Evolutionary conservation across 2,329 filamentous ascomycete genomes (phyloP), one percentile per base, ranked within the genome.

Genomic region (Pseudocercospora cruenta): DNA sequence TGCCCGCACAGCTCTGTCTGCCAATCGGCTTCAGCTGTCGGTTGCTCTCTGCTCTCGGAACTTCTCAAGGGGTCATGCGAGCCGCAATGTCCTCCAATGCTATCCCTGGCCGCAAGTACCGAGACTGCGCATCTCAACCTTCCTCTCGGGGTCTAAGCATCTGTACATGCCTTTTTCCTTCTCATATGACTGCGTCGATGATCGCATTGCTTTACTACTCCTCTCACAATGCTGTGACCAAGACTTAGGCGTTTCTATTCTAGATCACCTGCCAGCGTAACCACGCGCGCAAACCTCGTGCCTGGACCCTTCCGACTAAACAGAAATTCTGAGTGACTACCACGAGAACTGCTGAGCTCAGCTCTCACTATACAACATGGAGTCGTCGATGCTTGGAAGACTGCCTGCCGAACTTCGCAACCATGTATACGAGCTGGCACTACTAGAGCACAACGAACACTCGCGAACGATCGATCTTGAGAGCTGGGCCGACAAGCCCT

Each of bases 401-500:
- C 51, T 55, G 10, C 16, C 22, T 22, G 51, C 22, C 7, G 51
- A 55, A 26, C 24, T 55, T 4, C 51, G 51, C 24, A 55, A 55
- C 16, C 1, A 28, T 3, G 16, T 55, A 10, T 55, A 55, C 7
- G 51, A 55, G 51, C 26, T 28, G 22, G 22, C 51, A 28, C 51
- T 55, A 19, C 22, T 55, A 9, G 51, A 55, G n/a, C 26, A 26
- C 24, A 12, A 55, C 24, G 51, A 55, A 28, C 3, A 55, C 22
- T 28, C 24, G 24, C 51, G 16, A n/a, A 55, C 51, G 16, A 55
- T 55, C 16, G 51, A 55, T 9, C 51, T 55, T 19, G 26, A 55
- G 51, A 55, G 60, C 31, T 70, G 65, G 67, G n/a, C 60, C 12
- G 57, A n/a, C 22, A 64, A 63, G 26, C 51, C 51, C 7, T 31